Evolutionary conservation across 208 protist genomes (phyloP).

Genomic region (Acanthamoeba triangularis): DNA sequence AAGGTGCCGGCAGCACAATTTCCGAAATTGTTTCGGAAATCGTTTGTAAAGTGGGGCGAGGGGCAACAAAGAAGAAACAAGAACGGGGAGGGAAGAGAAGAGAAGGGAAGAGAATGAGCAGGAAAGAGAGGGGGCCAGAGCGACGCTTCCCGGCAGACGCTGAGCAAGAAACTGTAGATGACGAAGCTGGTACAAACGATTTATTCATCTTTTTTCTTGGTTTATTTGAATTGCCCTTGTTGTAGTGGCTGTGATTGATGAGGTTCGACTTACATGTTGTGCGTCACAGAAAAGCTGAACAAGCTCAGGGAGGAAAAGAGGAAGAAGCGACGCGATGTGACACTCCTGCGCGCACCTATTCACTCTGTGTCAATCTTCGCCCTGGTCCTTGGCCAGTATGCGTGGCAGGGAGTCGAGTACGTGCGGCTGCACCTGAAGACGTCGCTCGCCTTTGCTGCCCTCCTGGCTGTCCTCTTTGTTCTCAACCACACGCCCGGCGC

Average conservation of each 20-base stretch:
- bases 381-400: neutral
- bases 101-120: too few relatives aligned
- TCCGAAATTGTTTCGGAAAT: neutral
- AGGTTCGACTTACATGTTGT: too few relatives aligned
- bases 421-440: conserved; percentile 2
- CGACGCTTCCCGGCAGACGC: too few relatives aligned
- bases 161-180: too few relatives aligned
- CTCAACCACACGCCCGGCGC: conserved; percentile 1
- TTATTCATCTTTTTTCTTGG: too few relatives aligned
- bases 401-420: neutral
- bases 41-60: neutral
- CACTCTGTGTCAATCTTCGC: neutral
- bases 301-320: neutral
- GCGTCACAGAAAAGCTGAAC: neutral
- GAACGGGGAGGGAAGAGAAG: too few relatives aligned
- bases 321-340: neutral
- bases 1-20: neutral
- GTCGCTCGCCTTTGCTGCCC: neutral
- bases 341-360: neutral
- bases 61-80: too few relatives aligned
- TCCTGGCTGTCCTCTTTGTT: neutral
- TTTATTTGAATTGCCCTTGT: too few relatives aligned
- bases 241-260: too few relatives aligned
- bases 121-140: too few relatives aligned
- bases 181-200: too few relatives aligned